phyloP scores from a whole-genome alignment of 73 alveolate species.

The Paramecium bursaria region DNA sequence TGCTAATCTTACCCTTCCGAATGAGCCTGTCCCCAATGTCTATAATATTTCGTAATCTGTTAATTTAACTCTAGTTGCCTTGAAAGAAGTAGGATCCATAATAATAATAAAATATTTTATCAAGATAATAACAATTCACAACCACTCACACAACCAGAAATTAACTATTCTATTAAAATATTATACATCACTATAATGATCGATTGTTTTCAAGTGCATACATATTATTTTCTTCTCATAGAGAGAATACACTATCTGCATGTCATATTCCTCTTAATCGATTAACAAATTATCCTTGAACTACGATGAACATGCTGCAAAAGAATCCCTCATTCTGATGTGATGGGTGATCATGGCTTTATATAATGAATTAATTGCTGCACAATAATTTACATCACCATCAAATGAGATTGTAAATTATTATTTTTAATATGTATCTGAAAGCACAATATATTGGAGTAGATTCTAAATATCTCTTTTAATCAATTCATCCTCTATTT shows the following conservation, averaged over 20 bases:
- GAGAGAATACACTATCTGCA: too few species aligned
- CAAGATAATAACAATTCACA: too few species aligned
- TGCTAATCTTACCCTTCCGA: conserved; percentile 73
- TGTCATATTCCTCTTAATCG: too few species aligned
- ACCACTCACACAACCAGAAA: too few species aligned
- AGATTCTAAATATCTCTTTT: conserved; percentile 17
- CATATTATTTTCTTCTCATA: too few species aligned
- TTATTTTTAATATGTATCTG: conserved; percentile 43
- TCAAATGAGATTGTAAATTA: conserved; percentile 27
- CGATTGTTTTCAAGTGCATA: too few species aligned
- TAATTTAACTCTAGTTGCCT: not conserved
- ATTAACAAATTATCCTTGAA: too few species aligned
- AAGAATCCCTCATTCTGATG: conserved; percentile 36
- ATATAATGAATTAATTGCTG: conserved; percentile 45
- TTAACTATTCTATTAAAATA: too few species aligned
- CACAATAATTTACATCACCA: not conserved
- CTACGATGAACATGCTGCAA: conserved; percentile 30
- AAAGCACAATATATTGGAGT: not conserved
- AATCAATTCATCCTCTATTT: conserved; percentile 14
- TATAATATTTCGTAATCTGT: conserved; percentile 34
- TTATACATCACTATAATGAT: too few species aligned
- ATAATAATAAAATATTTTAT: not conserved
- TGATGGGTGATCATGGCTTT: conserved; percentile 11
- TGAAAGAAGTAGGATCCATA: conserved; percentile 22
- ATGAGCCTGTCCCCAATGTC: conserved; percentile 74